phyloP scores from a whole-genome alignment of 495 filamentous ascomycete genomes.

The Glonium stellatum region DNA sequence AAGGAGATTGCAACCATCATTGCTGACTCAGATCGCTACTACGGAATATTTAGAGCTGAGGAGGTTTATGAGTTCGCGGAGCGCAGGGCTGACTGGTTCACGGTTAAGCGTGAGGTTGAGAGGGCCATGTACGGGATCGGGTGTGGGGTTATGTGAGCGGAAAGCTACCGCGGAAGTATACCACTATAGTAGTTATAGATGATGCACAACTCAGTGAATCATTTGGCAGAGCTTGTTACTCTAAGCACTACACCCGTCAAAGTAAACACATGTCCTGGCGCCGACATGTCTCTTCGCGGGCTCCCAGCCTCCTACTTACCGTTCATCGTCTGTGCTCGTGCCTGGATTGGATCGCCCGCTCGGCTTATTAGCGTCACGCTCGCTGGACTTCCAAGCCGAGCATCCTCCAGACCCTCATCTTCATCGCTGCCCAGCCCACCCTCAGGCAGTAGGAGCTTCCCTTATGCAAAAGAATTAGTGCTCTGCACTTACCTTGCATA shows the following conservation, averaged over 20 bases:
- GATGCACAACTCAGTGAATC: not conserved
- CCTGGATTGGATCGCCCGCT: too few species aligned
- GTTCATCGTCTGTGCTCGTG: too few species aligned
- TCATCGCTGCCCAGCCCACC: too few species aligned
- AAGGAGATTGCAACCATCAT: constrained; percentile 95
- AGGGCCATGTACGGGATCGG: constrained; percentile 97
- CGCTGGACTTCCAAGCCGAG: not conserved
- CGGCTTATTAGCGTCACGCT: too few species aligned
- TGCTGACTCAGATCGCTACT: constrained; percentile 82
- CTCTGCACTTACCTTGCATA: not conserved
- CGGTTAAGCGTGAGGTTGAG: constrained; percentile 80
- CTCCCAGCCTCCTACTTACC: too few species aligned
- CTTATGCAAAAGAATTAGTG: not conserved
- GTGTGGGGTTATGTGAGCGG: constrained; percentile 69
- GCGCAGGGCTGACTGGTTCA: constrained; percentile 88
- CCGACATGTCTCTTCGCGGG: too few species aligned
- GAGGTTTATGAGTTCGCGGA: constrained; percentile 98
- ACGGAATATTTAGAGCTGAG: constrained; percentile 86
- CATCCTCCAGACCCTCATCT: not conserved
- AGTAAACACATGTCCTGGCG: too few species aligned
- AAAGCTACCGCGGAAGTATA: not conserved
- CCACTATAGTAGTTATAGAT: not conserved
- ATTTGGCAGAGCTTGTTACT: too few species aligned
- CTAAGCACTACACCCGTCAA: too few species aligned
- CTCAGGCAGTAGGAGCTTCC: too few species aligned